A percentile compares a stretch with the other conserved stretches of the same genome.
Evolutionary conservation across 2,329 filamentous ascomycete species (phyloP).

Genomic region (Colletotrichum chlorophyti): DNA sequence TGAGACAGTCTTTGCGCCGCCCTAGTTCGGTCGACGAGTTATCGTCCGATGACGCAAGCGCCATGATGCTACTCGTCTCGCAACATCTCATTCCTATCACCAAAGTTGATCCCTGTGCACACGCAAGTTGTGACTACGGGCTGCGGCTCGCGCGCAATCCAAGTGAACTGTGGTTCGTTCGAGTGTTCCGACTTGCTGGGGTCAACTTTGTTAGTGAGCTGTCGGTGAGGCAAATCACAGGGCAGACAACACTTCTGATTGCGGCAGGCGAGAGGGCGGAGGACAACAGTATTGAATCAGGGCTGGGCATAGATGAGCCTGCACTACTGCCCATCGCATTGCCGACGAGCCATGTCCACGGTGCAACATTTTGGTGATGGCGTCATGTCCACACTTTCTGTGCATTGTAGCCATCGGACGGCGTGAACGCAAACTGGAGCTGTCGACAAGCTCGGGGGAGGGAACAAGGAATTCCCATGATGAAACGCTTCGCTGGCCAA

Average conservation of each 20-base stretch:
- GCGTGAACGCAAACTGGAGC: not conserved
- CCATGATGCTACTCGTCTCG: not conserved
- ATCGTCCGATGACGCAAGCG: conserved; percentile 17
- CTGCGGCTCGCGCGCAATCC: conserved; percentile 11
- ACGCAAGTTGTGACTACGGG: not conserved
- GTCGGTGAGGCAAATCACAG: conserved; percentile 17
- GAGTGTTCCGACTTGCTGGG: not conserved
- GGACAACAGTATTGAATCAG: conserved; percentile 8
- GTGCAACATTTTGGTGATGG: conserved; percentile 1
- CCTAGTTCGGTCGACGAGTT: conserved; percentile 13
- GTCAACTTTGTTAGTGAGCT: conserved; percentile 7
- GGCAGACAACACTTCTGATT: conserved; percentile 7
- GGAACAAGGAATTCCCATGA: conserved; percentile 19
- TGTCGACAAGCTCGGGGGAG: not conserved
- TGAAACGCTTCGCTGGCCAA: conserved; percentile 9
- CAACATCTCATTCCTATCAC: not conserved
- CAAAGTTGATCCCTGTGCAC: not conserved
- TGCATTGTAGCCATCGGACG: conserved; percentile 9
- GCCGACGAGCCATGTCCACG: not conserved
- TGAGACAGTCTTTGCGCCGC: conserved; percentile 8
- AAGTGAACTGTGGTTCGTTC: conserved; percentile 4
- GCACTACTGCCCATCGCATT: not conserved
- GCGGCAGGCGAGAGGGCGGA: not conserved
- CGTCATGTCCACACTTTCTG: not conserved
- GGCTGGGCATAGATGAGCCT: conserved; percentile 10